Evolutionary conservation across 768 basidiomycete genomes (phyloP), one percentile per base, ranked within the genome.

Genomic region (Atractiella rhizophila): DNA sequence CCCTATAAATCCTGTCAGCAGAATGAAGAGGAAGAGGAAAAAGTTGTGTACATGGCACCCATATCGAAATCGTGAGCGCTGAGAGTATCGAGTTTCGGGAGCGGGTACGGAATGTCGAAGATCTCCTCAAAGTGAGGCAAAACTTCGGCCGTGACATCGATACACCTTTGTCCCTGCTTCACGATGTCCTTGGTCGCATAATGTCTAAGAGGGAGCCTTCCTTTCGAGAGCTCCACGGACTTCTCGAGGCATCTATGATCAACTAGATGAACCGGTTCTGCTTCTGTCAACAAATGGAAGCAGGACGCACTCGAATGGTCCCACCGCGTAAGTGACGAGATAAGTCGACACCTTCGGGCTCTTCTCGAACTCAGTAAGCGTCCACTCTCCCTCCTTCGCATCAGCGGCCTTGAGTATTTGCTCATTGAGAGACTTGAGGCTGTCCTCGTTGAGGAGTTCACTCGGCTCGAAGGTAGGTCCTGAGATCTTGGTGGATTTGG

Each of bases 11-110:
- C 39, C 27, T 23, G n/a, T 20, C 24, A 38, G 16, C 36, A 37
- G 20, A 9, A 26, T 37, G 36, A 35, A 26, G 20, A 13, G 7
- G 7, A 12, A 6, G 28, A 37, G 20, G 36, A 9, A 18, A 44
- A 9, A 7, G 18, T 16, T 7, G 8, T 23, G 76, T 2, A 72
- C 75, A 85, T 56, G 8, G 78, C 76, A 54, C 74, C 79, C 25
- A 76, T 74, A 54, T 88, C 83, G 50, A 91, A 91, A 56, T 91
- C 85, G 39, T 68, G 69, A 4, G 73, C 83, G 42, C 82, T 79
- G 12, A 96, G 66, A 2, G 85, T 86, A 54, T 94, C 88, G 32
- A 96, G 67, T 63, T 96, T 94, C 5, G 83, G 81, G 21, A 96
- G 67, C 19, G 86, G 82, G 57, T 75, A 96, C 44, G 76, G 76